Evolutionary conservation across 768 basidiomycete species (phyloP), one percentile per base, ranked within the genome.

Genomic region (Chlorophyllum brunneum): DNA sequence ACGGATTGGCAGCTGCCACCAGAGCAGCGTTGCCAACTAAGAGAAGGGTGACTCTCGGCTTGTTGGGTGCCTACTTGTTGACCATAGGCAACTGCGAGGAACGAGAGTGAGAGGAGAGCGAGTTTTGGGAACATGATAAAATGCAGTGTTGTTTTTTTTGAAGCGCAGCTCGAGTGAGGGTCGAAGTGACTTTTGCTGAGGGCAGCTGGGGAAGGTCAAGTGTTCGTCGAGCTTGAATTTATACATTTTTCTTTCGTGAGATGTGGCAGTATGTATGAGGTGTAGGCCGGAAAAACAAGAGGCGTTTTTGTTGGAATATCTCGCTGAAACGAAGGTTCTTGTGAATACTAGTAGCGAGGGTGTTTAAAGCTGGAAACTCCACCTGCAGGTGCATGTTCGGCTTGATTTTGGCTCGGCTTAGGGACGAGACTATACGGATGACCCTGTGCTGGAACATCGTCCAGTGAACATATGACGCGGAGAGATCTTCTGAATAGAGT

Each of bases 61-160:
- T 63, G 67, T 20, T 62, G 53, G 2, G 70, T 75, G 59, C 75
- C 75, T 52, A 68, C 68, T 56, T 76, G 74, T 58, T 76, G 76
- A 54, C 61, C 75, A 34, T 55, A 62, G n/a, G 60, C 68, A 26
- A 69, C 58, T 26, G 73, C 60, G 22, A 61, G 55, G 41, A 65
- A 52, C 42, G 67, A 58, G 47, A 65, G 55, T 31, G 60, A 48
- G 53, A 65, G 29, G 43, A 68, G 62, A 58, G 66, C 59, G 18
- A 30, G 15, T 48, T 48, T 48, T 4, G 36, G 36, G 34, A 48
- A 39, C 47, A 48, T 48, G n/a, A n/a, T n/a, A n/a, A n/a, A n/a
- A n/a, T 20, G 38, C 18, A 20, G 10, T 16, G 24, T 27, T 29
- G 48, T 2, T 48, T 48, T 37, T 16, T 4, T 6, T 4, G 36